Conservation (phyloP, 768 basidiomycete genomes). For the Favolaschia claudopus region DNA sequence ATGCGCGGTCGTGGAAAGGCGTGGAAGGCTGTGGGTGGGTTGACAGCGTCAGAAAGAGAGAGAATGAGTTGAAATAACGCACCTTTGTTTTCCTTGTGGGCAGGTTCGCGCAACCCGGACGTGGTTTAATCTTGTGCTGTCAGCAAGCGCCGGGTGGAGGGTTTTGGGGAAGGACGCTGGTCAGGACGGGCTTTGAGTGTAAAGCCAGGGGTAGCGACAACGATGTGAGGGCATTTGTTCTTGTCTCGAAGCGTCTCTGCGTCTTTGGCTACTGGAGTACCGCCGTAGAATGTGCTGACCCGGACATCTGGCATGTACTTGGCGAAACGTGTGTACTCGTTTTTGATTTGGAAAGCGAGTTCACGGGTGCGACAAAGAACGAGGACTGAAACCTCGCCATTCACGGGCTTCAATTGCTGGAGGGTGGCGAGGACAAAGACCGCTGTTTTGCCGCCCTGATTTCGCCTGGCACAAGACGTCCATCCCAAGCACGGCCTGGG, state of each 20-base stretch:
- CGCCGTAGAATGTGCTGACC: slow-evolving; percentile 97
- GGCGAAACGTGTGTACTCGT: slow-evolving; percentile 98
- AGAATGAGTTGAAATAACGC: too few relatives aligned
- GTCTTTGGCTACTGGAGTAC: slow-evolving; percentile 93
- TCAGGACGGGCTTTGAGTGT: too few relatives aligned
- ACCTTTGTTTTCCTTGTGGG: too few relatives aligned
- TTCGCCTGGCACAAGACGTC: slow-evolving; percentile 99
- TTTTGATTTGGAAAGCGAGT: slow-evolving; percentile 99
- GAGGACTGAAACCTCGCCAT: slow-evolving; percentile 97
- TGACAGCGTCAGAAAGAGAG: too few relatives aligned
- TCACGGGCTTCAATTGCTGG: slow-evolving; percentile 97
- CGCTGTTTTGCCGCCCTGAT: slow-evolving; percentile 97
- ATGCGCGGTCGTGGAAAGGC: too few relatives aligned
- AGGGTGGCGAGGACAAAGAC: slow-evolving; percentile 98
- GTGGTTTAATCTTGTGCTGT: too few relatives aligned
- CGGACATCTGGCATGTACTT: slow-evolving; percentile 99
- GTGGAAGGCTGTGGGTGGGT: too few relatives aligned
- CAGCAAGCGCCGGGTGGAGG: too few relatives aligned
- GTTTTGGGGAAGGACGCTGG: too few relatives aligned
- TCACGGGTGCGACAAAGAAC: slow-evolving; percentile 99
- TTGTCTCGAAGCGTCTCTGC: slow-evolving; percentile 94
- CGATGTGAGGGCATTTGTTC: slow-evolving; percentile 96
- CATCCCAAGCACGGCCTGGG: slow-evolving; percentile 99
- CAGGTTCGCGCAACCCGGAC: too few relatives aligned
- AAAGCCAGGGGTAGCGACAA: slow-evolving; percentile 98